Percentiles rank a stretch among this genome's conserved stretches.
Evolutionary conservation across 345 rosid species (phyloP).

Genomic region (Salix suchowensis): DNA sequence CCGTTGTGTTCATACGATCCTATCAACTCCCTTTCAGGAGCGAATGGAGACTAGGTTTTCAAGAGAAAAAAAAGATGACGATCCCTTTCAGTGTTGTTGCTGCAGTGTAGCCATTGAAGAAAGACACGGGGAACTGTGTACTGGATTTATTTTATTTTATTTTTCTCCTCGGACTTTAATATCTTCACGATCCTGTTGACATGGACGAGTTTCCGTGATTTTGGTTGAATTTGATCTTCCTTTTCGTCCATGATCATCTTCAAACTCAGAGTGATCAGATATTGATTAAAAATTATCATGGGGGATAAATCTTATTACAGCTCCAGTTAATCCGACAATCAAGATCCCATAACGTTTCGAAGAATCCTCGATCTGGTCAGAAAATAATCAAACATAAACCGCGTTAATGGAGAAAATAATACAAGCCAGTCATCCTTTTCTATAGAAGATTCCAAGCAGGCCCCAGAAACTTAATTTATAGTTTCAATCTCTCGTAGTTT

Average conservation of each 20-base stretch:
- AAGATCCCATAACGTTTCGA: not conserved
- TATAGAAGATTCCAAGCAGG: not conserved
- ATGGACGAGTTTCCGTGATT: slow-evolving; percentile 32
- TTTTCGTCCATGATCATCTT: not conserved
- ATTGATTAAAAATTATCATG: too few relatives aligned
- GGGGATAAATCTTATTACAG: not conserved
- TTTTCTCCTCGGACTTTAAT: not conserved
- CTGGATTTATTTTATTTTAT: slow-evolving; percentile 1
- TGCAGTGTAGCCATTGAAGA: not conserved
- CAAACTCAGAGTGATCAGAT: not conserved
- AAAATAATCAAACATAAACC: too few relatives aligned
- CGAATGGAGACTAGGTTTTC: slow-evolving; percentile 4
- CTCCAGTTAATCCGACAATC: not conserved
- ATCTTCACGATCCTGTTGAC: slow-evolving; percentile 10
- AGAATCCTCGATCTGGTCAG: not conserved
- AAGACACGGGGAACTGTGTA: slow-evolving; percentile 17
- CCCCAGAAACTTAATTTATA: not conserved
- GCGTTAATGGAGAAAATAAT: not conserved
- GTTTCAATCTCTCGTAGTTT: not conserved
- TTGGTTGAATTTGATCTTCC: slow-evolving; percentile 15
- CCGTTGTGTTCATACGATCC: not conserved
- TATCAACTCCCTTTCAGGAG: slow-evolving; percentile 2
- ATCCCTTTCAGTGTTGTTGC: not conserved
- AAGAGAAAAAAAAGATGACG: not conserved
- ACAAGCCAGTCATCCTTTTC: not conserved